Base-by-base conservation (phyloP, 176 grass and related monocot genomes). In the Carex myosuroides region DNA sequence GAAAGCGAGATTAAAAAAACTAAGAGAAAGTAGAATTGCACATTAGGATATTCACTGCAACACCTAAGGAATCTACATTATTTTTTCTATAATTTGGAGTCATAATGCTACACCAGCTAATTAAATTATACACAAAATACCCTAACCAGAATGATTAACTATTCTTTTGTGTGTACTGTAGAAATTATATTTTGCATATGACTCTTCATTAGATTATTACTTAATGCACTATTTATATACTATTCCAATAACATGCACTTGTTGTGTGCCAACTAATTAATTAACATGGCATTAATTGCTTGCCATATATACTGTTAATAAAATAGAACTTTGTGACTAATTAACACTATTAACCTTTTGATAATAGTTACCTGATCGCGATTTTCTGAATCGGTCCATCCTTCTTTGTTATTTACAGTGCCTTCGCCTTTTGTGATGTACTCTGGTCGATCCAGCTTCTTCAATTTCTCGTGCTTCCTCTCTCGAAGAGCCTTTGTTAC, bases 401-500 rank as follows among this genome's bases (percentile, higher is more conserved):
- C 21, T 3, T 41, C 60, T 13, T 58, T n/a, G 22, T 82, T 56
- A 57, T 53, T 71, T 26, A 69, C 32, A 24, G 82, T 85, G 81
- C 22, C 44, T 46, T 46, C 73, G 30, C 81, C 56, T 84, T 83
- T 78, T n/a, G 67, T 70, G 76, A 87, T 84, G 70, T 84, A 57
- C 33, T 80, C 74, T 62, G 84, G 91, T 60, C 81, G 85, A 86
- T 90, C 85, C 68, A 86, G 84, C 75, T 91, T 91, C 81, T 64
- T 82, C 82, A 84, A 81, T 89, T 93, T 97, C 64, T 97, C 95
- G 29, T 92, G 46, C 87, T 97, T 91, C 78, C 92, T 91, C 60
- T 89, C 83, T 64, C 81, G 87, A 46, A 94, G 53, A 8, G 95
- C 95, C 92, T 94, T 94, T 3, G 86, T 97, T 20, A 94, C 92